Conservation (phyloP, 2,329 filamentous ascomycete species). For the Fusarium torulosum region DNA sequence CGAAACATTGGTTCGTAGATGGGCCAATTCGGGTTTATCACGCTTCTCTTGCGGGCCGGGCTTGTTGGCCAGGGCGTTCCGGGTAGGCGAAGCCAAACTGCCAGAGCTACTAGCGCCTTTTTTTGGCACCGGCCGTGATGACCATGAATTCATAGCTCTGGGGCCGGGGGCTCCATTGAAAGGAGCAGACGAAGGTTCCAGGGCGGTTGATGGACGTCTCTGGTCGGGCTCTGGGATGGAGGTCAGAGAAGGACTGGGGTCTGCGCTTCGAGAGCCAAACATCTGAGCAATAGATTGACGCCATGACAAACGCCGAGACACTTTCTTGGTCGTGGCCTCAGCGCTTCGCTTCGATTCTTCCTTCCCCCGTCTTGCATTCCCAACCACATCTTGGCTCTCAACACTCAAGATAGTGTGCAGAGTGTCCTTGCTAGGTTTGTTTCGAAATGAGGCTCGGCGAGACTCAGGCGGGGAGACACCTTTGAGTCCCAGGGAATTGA, state of each 20-base stretch:
- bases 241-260: constrained; percentile 13
- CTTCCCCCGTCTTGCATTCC: constrained; percentile 14
- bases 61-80: constrained; percentile 2
- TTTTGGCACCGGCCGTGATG: constrained; percentile 5
- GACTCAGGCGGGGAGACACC: constrained; percentile 49
- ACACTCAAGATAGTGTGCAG: constrained; percentile 65
- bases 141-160: constrained; percentile 6
- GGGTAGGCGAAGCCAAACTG: constrained; percentile 16
- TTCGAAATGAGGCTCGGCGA: constrained; percentile 55
- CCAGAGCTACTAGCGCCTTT: constrained; percentile 18
- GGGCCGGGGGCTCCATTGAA: constrained; percentile 1
- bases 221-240: constrained; percentile 10
- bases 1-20: constrained; percentile 40
- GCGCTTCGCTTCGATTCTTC: neutral
- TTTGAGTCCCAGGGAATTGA: constrained; percentile 43
- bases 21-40: constrained; percentile 34
- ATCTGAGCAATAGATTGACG: constrained; percentile 36
- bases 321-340: constrained; percentile 15
- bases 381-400: constrained; percentile 56
- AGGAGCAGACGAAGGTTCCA: constrained; percentile 10
- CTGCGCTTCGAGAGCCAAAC: constrained; percentile 34
- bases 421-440: constrained; percentile 61
- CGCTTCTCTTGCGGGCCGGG: constrained; percentile 5
- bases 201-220: constrained; percentile 26
- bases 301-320: constrained; percentile 36